Conservation (phyloP, 768 basidiomycete species). For the Russula dissimulans region DNA sequence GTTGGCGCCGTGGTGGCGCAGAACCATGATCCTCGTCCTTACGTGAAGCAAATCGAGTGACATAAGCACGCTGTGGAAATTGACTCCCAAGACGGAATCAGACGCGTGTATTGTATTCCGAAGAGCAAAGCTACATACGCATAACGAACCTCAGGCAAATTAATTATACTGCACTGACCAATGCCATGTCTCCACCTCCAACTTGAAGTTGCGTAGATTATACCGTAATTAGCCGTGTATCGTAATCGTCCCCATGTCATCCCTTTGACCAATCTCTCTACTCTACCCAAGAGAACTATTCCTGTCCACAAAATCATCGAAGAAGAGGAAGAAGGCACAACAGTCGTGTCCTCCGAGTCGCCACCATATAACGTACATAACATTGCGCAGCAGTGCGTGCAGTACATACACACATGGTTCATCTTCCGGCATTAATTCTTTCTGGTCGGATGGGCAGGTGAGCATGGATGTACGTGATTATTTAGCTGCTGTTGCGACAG, state of each 20-base stretch:
- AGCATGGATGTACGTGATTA: background rate
- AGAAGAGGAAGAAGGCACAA: background rate
- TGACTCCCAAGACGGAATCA: background rate
- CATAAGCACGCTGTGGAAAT: too few species aligned
- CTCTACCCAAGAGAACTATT: slow-evolving; percentile 4
- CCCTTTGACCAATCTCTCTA: background rate
- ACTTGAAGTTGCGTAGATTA: background rate
- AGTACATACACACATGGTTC: slow-evolving; percentile 1
- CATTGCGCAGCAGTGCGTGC: background rate
- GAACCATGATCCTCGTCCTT: too few species aligned
- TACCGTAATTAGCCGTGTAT: slow-evolving; percentile 11
- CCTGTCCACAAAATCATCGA: slow-evolving; percentile 2
- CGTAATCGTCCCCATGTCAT: slow-evolving; percentile 5
- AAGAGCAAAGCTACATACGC: background rate
- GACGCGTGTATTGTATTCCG: background rate
- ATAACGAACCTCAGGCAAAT: background rate
- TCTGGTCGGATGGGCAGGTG: background rate
- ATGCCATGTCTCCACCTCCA: background rate
- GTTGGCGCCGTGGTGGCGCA: too few species aligned
- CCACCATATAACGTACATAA: background rate
- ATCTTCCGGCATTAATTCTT: background rate
- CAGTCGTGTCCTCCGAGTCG: too few species aligned
- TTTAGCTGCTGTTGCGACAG: background rate
- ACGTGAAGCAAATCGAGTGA: too few species aligned
- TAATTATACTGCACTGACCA: background rate